Evolutionary conservation across 2,329 filamentous ascomycete genomes (phyloP).

Genomic region (Xylariaceae sp.): DNA sequence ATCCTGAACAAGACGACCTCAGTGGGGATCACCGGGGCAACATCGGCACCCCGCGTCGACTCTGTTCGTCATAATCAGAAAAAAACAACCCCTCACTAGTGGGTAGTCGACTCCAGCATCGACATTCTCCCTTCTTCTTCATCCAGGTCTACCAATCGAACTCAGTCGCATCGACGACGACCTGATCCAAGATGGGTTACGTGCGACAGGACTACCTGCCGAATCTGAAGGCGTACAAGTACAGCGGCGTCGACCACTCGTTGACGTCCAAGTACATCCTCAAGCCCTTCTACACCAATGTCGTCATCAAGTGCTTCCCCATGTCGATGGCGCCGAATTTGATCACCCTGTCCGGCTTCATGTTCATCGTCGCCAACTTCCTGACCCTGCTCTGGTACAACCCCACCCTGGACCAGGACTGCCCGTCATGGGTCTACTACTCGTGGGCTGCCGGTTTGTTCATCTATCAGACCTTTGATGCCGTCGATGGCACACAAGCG

Average conservation of each 20-base stretch:
- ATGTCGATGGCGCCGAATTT: slow-evolving; percentile 87
- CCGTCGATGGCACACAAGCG: slow-evolving; percentile 91
- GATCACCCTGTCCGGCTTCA: slow-evolving; percentile 87
- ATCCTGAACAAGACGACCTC: neutral
- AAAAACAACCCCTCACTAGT: no score
- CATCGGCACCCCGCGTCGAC: neutral
- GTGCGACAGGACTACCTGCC: slow-evolving; percentile 86
- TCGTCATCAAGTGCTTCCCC: slow-evolving; percentile 91
- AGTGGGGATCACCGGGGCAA: neutral
- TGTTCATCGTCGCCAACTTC: slow-evolving; percentile 84
- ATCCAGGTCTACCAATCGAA: neutral
- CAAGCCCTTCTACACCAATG: slow-evolving; percentile 95
- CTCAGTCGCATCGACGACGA: slow-evolving; percentile 4
- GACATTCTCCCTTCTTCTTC: neutral
- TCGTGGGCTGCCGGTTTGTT: slow-evolving; percentile 87
- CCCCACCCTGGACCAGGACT: slow-evolving; percentile 88
- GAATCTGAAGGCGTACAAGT: slow-evolving; percentile 91
- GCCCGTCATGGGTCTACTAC: slow-evolving; percentile 90
- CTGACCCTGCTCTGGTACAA: slow-evolving; percentile 93
- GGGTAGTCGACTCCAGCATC: no score
- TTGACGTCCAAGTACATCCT: slow-evolving; percentile 86
- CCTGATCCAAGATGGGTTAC: slow-evolving; percentile 69
- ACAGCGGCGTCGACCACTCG: slow-evolving; percentile 86
- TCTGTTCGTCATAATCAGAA: neutral
- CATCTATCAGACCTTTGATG: slow-evolving; percentile 97